Base-by-base conservation (phyloP, 495 filamentous ascomycete genomes). In the Aspergillus baeticus region DNA sequence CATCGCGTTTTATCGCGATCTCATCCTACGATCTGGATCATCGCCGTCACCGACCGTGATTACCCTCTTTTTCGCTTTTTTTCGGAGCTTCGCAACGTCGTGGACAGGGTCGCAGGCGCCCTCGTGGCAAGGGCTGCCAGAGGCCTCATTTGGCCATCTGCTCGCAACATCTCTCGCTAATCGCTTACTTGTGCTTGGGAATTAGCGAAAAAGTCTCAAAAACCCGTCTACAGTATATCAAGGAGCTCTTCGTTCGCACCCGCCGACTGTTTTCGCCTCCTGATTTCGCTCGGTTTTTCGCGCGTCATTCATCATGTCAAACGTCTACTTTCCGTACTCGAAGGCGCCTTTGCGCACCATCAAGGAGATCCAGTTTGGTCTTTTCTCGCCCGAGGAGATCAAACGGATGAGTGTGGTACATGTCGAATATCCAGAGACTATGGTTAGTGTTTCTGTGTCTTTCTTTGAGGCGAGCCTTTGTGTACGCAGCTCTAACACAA, bases 351-450 rank as follows among this genome's bases (percentile, higher is more conserved):
- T 96, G 82, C 91, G 91, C 78, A 91, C 87, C 53, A 90, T 99
- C 59, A 84, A 96, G 81, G 94, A 98, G 81, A 96, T 99, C 60
- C 95, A 98, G 77, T 99, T 99, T 73, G 94, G 94, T 64, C 85
- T 99, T 57, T 78, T 96, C 65, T 92, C 92, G 15, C 94, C 95
- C 1, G 93, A 98, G 68, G 95, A 99, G 73, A 95, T 96, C 75
- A 98, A 98, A 77, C 88, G 84, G 56, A 92, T 96, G 91, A 96
- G 92, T 75, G 92, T 97, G 44, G 86, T 84, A 29, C 88, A 92
- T 63, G 91, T 99, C 57, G 79, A 90, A 69, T 96, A 97, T 65
- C 92, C 94, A 1, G 94, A 99, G 81, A 98, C 94, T 8, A 96
- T 98, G 95, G 84, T 86, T 70, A 62, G 80, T 66, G 51, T 45